Conservation (phyloP, 2,329 filamentous ascomycete species). For the Ampelomyces quisqualis region DNA sequence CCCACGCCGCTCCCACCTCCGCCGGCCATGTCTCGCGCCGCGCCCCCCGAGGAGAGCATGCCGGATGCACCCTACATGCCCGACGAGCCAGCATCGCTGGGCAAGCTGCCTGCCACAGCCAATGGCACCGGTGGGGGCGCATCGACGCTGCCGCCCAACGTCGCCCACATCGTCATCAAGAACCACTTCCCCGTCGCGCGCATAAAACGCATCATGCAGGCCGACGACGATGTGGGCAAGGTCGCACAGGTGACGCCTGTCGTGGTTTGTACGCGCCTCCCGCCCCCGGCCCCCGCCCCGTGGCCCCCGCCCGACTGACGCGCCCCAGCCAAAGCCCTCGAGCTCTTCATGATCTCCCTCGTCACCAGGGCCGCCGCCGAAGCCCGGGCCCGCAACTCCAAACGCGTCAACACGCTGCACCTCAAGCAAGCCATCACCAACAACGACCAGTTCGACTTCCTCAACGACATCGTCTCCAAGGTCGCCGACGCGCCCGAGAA, state of each 20-base stretch:
- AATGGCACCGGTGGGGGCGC: conserved; percentile 22
- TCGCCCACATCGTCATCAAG: conserved; percentile 70
- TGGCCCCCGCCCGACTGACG: conserved; percentile 7
- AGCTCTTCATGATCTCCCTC: conserved; percentile 95
- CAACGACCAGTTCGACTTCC: conserved; percentile 91
- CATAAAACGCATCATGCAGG: conserved; percentile 99
- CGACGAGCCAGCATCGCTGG: conserved; percentile 32
- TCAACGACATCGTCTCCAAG: conserved; percentile 85
- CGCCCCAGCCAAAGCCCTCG: conserved; percentile 76
- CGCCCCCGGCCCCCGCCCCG: neutral
- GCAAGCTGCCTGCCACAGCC: conserved; percentile 20
- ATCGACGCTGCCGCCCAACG: conserved; percentile 33
- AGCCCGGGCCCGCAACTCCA: conserved; percentile 78
- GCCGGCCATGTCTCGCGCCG: conserved; percentile 33
- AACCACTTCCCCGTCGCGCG: conserved; percentile 96
- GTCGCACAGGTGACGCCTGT: conserved; percentile 97
- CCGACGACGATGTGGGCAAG: conserved; percentile 97
- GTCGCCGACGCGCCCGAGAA: conserved; percentile 66
- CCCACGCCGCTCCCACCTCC: conserved; percentile 14
- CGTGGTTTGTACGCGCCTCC: conserved; percentile 66
- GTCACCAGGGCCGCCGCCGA: conserved; percentile 86
- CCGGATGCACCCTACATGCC: conserved; percentile 42
- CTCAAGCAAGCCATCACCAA: conserved; percentile 86
- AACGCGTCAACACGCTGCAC: conserved; percentile 86
- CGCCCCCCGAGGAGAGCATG: conserved; percentile 30